Base-by-base conservation (phyloP, 192 early-diverging fungal species). In the Mortierella alpina region DNA sequence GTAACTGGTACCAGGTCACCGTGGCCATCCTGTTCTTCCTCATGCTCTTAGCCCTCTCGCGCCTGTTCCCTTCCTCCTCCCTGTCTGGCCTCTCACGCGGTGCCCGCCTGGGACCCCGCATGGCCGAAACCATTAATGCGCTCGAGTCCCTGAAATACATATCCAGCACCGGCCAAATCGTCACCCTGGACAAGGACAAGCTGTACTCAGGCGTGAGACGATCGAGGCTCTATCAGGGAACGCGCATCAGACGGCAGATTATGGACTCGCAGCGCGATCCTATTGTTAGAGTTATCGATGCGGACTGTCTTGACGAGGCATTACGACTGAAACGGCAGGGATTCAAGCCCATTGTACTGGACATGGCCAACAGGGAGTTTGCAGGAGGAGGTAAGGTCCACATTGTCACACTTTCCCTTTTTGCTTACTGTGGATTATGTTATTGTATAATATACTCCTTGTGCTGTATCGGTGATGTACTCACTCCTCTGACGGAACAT, bases 291-390 rank as follows among this genome's bases (percentile, higher is more conserved):
- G 75, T 85, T 22, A 39, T 80, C 46, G 59, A 74, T 63, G 71
- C 66, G 6, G 84, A 85, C 59, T 66, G 66, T 20, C 60, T 85
- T 14, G 72, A 70, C 53, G 74, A 85, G 18, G 84, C 75, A 9
- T 22, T 83, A 42, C 46, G 48, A 20, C 57, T 85, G 67, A 83
- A 85, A 52, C 55, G 69, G 6, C 66, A 52, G 50, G 84, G 84
- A 18, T 83, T 68, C 41, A 83, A 81, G 31, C 82, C 84, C 7
- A 62, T 85, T 49, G 82, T 85, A 48, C 63, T 85, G 15, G 82
- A 85, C 39, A 85, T 85, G 84, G 84, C 84, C 23, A 80, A 74
- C 58, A 59, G 63, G 15, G 59, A 73, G 67, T 63, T 61, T 20
- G 82, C 84, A 23, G 84, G 84, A 11, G 84, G 84, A 51, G 82